These are phyloP conservation scores for Pyricularia grisea DNA, from an alignment of 2,329 filamentous ascomycete genomes.

Conservation along the genomic window DNA sequence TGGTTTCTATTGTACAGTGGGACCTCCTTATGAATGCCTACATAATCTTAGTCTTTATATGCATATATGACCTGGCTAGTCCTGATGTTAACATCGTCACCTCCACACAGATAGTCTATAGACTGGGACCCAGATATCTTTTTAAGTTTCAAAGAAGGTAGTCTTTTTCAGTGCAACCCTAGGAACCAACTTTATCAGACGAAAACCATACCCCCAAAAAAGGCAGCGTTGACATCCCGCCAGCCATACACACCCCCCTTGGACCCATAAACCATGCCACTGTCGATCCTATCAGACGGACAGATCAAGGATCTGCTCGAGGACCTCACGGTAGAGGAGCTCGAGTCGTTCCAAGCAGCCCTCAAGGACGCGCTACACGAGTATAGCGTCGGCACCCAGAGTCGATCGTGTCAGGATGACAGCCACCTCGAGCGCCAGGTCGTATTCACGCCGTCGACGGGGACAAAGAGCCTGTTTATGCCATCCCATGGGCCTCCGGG, in stretches of 20 bases:
- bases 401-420: slow-evolving; percentile 30
- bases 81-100: background rate
- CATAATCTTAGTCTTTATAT: background rate
- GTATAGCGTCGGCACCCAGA: slow-evolving; percentile 47
- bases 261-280: slow-evolving; percentile 34
- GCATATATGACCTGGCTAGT: background rate
- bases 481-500: slow-evolving; percentile 54
- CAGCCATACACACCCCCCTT: background rate
- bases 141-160: background rate
- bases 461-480: slow-evolving; percentile 62
- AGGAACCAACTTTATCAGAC: background rate
- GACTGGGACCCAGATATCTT: background rate
- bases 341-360: slow-evolving; percentile 38
- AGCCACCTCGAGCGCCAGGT: slow-evolving; percentile 47
- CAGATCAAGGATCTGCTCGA: slow-evolving; percentile 47
- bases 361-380: slow-evolving; percentile 47
- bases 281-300: slow-evolving; percentile 49
- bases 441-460: slow-evolving; percentile 35
- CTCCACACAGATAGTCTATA: background rate
- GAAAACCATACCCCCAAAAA: background rate
- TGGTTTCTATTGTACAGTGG: background rate
- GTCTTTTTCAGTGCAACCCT: background rate
- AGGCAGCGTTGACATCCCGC: too few species aligned
- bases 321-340: slow-evolving; percentile 39
- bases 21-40: background rate